These are phyloP conservation scores for Jaenimonas drosophilae DNA, from an alignment of 208 protist genomes.

Conservation along the genomic window DNA sequence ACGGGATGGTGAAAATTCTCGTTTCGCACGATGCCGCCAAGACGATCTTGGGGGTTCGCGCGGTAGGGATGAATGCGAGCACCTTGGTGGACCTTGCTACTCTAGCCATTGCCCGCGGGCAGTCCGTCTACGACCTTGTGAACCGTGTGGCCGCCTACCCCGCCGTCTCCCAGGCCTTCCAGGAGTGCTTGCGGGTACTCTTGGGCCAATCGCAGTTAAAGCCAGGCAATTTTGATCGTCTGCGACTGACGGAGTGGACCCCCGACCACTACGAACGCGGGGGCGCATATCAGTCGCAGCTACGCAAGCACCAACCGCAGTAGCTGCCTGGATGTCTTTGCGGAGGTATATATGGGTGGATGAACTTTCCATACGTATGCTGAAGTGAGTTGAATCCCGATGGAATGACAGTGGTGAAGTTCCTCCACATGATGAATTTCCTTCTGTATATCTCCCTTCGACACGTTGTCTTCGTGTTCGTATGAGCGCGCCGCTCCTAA, in stretches of 20 bases:
- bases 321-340: no score
- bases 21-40: conserved; percentile 39
- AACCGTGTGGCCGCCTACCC: conserved; percentile 70
- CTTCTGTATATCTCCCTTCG: background rate
- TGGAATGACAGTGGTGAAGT: no score
- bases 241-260: conserved; percentile 45
- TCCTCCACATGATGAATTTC: background rate
- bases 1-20: conserved; percentile 79
- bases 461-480: no score
- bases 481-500: no score
- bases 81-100: conserved; percentile 61
- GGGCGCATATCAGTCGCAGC: conserved; percentile 17
- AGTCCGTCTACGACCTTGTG: conserved; percentile 49
- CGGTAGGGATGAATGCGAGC: conserved; percentile 48
- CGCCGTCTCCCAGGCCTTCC: conserved; percentile 69
- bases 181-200: conserved; percentile 70
- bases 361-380: no score
- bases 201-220: conserved; percentile 43
- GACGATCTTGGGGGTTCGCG: conserved; percentile 55
- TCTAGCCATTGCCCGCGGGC: conserved; percentile 44
- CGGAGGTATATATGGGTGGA: no score
- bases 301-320: background rate
- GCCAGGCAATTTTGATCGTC: conserved; percentile 26
- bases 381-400: background rate
- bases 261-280: conserved; percentile 45